Evolutionary conservation across 2,329 filamentous ascomycete genomes (phyloP), one percentile per base, ranked within the genome.

Genomic region (Apiospora saccharicola): DNA sequence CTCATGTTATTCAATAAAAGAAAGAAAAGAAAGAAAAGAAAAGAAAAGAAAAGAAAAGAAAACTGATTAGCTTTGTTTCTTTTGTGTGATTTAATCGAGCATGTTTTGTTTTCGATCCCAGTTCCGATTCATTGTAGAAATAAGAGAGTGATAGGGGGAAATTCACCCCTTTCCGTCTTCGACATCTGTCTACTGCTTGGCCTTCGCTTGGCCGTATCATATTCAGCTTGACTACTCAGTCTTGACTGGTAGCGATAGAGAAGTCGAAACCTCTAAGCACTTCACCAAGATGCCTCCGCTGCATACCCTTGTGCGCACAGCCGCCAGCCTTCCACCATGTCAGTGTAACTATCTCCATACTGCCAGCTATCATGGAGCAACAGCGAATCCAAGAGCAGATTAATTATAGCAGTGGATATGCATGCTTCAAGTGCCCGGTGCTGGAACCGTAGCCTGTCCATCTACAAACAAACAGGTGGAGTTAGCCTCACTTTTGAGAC

Each of bases 381-480:
- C 46, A n/a, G n/a, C 46, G 46, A 30, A 61, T 12, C 53, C 16
- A 19, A 12, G 53, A 19, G 4, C 16, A 22, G 19, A 19, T 37
- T 61, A 61, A 37, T 22, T 22, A 34, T 61, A 57, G 51, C 14
- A 19, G 51, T 57, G 53, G 53, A 61, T 12, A 30, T 37, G 34
- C 19, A 12, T 61, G 53, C 53, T 61, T 37, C 53, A 37, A 37
- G 53, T n/a, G 30, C 57, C 34, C 13, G 34, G 57, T 41, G 19
- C 34, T 37, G 34, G 57, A 64, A n/a, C 34, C 19, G 57, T 34
- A 41, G 34, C 57, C 57, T 64, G 57, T 41, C 41, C 7, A 47
- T 68, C 67, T 47, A 16, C n/a, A 68, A 68, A 68, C 67, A 30
- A 46, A 47, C 43, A 34, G 41, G 67, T 44, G 67, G 67, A 37